Evolutionary conservation across 163 green algal genomes (phyloP).

Genomic region (Smithsoniella earleae): DNA sequence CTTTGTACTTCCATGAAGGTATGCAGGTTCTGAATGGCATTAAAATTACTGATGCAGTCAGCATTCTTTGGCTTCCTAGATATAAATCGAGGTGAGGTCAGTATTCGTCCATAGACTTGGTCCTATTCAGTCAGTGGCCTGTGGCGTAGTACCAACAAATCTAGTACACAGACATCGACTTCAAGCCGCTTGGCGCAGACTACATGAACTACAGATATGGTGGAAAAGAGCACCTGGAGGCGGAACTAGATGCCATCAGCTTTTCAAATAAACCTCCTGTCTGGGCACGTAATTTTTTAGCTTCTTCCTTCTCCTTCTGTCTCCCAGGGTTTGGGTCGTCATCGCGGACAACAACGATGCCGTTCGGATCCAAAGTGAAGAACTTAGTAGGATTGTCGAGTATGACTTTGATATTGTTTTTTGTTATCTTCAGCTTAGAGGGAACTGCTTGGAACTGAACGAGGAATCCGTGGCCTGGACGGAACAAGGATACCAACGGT

Average conservation of each 20-base stretch:
- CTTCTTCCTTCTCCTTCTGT: constrained; percentile 32
- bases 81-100: no score
- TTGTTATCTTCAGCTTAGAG: constrained; percentile 40
- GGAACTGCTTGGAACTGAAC: constrained; percentile 42
- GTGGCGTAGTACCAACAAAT: neutral
- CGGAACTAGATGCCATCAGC: constrained; percentile 32
- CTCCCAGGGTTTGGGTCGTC: neutral
- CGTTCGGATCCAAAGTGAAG: constrained; percentile 49
- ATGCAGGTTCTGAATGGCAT: no score
- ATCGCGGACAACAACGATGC: constrained; percentile 37
- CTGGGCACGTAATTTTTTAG: neutral
- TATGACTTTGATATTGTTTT: constrained; percentile 45
- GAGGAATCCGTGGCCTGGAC: constrained; percentile 37
- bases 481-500: constrained; percentile 39
- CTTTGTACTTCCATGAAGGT: no score
- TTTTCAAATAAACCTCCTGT: constrained; percentile 37
- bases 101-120: constrained; percentile 18
- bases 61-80: no score
- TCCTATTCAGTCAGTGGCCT: constrained; percentile 17
- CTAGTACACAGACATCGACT: neutral
- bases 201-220: neutral
- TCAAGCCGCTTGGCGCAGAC: neutral
- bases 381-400: constrained; percentile 39
- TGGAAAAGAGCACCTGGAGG: neutral
- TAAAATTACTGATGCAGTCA: no score